phyloP scores from a whole-genome alignment of 2,329 filamentous ascomycete species.

The Colletotrichum tropicale region DNA sequence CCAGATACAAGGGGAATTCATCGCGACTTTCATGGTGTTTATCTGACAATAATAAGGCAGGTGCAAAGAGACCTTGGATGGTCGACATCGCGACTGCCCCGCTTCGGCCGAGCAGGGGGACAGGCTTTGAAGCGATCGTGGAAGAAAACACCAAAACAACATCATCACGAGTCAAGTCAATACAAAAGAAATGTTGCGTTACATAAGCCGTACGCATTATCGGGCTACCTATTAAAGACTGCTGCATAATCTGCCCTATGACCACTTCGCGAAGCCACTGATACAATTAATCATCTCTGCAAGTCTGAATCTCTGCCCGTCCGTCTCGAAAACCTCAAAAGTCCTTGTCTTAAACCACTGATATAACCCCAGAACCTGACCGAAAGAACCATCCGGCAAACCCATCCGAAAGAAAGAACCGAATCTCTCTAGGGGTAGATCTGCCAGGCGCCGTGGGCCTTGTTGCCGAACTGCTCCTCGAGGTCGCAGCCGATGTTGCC shows the following conservation, averaged over 20 bases:
- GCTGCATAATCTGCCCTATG: not conserved
- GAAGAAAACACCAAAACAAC: not conserved
- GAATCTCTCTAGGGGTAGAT: not conserved
- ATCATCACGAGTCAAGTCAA: not conserved
- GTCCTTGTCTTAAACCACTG: not conserved
- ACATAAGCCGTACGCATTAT: not conserved
- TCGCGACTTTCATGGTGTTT: not conserved
- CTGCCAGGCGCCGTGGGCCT: not conserved
- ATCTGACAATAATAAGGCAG: not conserved
- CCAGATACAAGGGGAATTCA: not conserved
- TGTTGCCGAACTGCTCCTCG: not conserved
- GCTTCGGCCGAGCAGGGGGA: not conserved
- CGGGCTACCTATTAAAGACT: not conserved
- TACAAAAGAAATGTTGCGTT: not conserved
- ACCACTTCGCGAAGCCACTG: not conserved
- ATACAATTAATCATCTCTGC: not conserved
- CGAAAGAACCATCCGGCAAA: rapidly evolving
- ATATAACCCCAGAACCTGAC: not conserved
- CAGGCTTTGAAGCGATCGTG: not conserved
- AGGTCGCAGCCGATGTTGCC: not conserved
- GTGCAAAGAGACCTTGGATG: not conserved
- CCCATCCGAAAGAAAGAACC: not conserved
- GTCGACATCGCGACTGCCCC: not conserved
- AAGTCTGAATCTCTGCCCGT: not conserved
- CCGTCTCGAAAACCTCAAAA: not conserved